Base-by-base conservation (phyloP, 495 filamentous ascomycete genomes). In the Filosporella fistucella region DNA sequence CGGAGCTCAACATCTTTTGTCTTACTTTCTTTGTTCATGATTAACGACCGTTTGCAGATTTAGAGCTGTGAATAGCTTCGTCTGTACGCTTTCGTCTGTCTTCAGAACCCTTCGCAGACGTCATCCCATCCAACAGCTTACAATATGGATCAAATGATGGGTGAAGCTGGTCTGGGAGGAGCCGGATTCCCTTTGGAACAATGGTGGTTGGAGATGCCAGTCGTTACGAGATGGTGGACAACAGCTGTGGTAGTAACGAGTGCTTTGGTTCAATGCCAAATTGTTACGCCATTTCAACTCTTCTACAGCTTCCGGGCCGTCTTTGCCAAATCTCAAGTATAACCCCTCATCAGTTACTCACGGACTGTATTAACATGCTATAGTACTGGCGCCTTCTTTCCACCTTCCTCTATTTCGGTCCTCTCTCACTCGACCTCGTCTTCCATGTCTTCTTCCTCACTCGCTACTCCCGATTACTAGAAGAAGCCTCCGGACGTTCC, bases 371-470 rank as follows among this genome's bases (percentile, higher is more conserved):
- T 61, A 55, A 58, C 46, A 45, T 52, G 6, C 25, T 40, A 47
- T 50, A 97, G 88, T 97, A 95, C 68, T 97, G 94, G 94, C 89
- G 93, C 21, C 72, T 98, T 2, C 51, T 96, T 14, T 90, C 91
- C 11, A 95, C 94, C 2, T 98, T 98, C 68, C 78, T 96, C 53
- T 98, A 97, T 70, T 96, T 97, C 64, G 94, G 94, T 17, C 89
- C 90, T 10, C 78, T 98, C 42, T 89, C 83, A 33, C 82, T 98
- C 56, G 93, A 98, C 66, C 82, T 98, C 20, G 77, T 97, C 58
- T 97, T 96, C 78, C 94, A 98, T 62, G 86, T 98, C 67, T 98
- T 96, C 77, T 98, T 98, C 74, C 81, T 97, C 35, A 89, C 95
- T 60, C 89, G 93, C 21, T 98, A 98, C 69, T 89, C 91, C 10